Evolutionary conservation across 2,329 filamentous ascomycete species (phyloP), one percentile per base, ranked within the genome.

Genomic region (Botrytis aclada): DNA sequence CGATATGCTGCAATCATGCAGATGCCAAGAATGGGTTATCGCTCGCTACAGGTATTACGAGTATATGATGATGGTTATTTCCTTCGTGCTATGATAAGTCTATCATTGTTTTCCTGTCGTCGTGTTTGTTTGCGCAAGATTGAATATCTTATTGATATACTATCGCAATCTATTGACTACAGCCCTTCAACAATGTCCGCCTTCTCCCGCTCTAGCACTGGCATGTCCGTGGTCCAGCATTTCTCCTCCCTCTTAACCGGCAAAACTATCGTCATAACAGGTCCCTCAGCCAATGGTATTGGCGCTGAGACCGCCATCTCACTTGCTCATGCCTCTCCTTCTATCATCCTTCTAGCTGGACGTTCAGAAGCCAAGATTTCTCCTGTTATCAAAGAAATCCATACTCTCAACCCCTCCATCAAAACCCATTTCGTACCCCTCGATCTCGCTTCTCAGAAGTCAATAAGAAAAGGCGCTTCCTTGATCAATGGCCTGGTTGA

Each of bases 371-470:
- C 72, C 8, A 78, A 77, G 45, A 74, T 79, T 63, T 72, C 75
- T 60, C 76, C 77, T 18, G 62, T 72, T 29, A 75, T 78, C 54
- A 69, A 75, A 41, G 39, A 34, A 34, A 77, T 79, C 43, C 16
- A 63, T 12, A 37, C 63, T 12, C 72, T 75, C n/a, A 54, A 74
- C 45, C 65, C 76, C 6, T 62, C 74, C 37, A 76, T 74, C 25
- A 64, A 9, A 6, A 58, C 62, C 5, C 56, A 71, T 41, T 77
- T 76, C 54, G 58, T 78, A 14, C 34, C 66, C 7, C 16, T 76
- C 43, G 82, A 84, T 47, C 81, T 86, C 12, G 77, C 77, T 37
- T 84, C 83, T 32, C 75, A 83, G 16, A 78, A 80, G 1, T 79
- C 80, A 1, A 80, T 70, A 10, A 66, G 65, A 14, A 43, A 47